phyloP scores from a whole-genome alignment of 176 grass and related monocot genomes.

The Oryza glumipatula region DNA sequence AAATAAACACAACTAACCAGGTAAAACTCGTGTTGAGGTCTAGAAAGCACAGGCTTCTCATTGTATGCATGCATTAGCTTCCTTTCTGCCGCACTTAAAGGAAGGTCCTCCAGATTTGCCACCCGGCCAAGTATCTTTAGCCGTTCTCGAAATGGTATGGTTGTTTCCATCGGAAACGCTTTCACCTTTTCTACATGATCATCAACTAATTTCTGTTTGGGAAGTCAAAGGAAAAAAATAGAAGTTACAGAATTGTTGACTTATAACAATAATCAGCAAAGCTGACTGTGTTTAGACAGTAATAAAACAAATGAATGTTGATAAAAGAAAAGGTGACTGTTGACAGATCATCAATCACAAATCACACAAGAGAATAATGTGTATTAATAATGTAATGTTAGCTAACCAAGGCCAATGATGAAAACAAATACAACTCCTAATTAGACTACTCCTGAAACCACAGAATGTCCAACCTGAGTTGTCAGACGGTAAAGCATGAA shows the following conservation, averaged over 20 bases:
- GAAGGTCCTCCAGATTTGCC: conserved; percentile 93
- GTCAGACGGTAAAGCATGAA: conserved; percentile 8
- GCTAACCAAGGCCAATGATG: background rate
- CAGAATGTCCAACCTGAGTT: conserved; percentile 13
- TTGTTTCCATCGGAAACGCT: conserved; percentile 77
- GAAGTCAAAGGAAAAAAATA: conserved; percentile 8
- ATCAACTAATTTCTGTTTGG: conserved; percentile 76
- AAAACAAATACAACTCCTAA: conserved; percentile 11
- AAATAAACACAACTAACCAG: conserved; percentile 56
- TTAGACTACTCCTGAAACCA: conserved; percentile 1
- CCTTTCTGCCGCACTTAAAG: conserved; percentile 84
- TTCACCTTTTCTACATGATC: conserved; percentile 90
- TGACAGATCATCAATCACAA: conserved; percentile 17
- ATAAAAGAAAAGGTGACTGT: background rate
- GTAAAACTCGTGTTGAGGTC: conserved; percentile 94
- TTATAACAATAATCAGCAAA: conserved; percentile 14
- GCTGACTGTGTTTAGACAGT: background rate
- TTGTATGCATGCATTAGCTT: conserved; percentile 98
- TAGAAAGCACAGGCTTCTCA: conserved; percentile 94
- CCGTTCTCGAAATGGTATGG: conserved; percentile 77
- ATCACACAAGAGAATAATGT: background rate
- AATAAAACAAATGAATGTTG: background rate
- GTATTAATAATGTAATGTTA: background rate
- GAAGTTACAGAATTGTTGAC: conserved; percentile 20
- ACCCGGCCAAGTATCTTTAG: conserved; percentile 92